Evolutionary conservation across 768 basidiomycete species (phyloP), one percentile per base, ranked within the genome.

Genomic region (Naganishia vaughanmartiniae): DNA sequence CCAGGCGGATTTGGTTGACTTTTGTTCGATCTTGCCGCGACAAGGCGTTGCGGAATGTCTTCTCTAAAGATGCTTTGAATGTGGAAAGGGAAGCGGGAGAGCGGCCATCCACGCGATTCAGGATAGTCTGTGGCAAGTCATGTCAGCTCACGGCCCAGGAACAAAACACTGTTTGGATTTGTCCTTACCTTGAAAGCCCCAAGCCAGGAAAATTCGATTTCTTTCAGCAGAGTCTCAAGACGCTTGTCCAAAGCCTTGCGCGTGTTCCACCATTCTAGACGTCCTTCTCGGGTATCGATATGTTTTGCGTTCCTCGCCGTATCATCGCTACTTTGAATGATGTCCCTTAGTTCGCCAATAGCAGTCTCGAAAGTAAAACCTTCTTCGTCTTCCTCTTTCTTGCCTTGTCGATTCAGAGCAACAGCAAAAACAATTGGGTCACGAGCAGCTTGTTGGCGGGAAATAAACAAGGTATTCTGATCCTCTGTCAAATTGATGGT

Each of bases 131-230:
- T 6, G 24, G 36, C 19, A 66, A 34, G 46, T 0, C 34, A 33
- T 26, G 56, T 48, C n/a, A 34, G 36, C 3, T 21, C 11, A 56
- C 26, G 17, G 28, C 15, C 21, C 21, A 33, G 26, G 76, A 90
- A 88, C 0, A 89, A 88, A 90, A 28, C 4, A 31, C 3, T 17
- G 24, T 9, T 30, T n/a, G 26, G 45, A 30, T 26, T 15, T 15
- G n/a, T n/a, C 75, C 84, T 39, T 60, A 93, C 94, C 88, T 97
- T 98, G 86, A 96, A 97, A 26, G 90, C 93, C 0, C 96, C 95
- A 2, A 99, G 84, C 96, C 96, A 98, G 77, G 90, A 93, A 75
- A 91, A 93, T 79, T 98, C 96, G 54, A 99, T 88, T 73, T 89
- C 92, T 73, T 87, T 87, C 39, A 96, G 79, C 7, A 99, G 81